Evolutionary conservation across 140 eudicot genomes (phyloP), one percentile per base, ranked within the genome.

Genomic region (Cichorium intybus): DNA sequence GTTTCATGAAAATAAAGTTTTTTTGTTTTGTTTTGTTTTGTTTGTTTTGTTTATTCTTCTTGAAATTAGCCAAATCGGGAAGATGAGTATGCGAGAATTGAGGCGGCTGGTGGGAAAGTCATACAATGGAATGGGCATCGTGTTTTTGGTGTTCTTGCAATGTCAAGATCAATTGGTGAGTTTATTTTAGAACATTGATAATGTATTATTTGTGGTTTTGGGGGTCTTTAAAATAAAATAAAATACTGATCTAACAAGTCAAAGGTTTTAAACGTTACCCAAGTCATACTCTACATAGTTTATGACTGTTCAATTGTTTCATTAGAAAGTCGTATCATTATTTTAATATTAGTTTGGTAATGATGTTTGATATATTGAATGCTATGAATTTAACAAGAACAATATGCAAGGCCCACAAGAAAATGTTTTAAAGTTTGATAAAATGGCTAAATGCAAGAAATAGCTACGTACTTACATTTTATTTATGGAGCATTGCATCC

Each of bases 51-150:
- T 66, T 66, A n/a, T n/a, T n/a, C n/a, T n/a, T n/a, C 33, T 39
- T 12, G 34, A 49, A 14, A 18, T 20, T 60, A 89, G 97, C 97
- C 97, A 29, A 77, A 77, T 56, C 71, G 97, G 68, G 91, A 86
- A 72, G 96, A 88, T 82, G 96, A 88, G 73, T 71, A 71, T 79
- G 96, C 89, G 31, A 87, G 96, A 72, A 91, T 91, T 64, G 96
- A 84, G 82, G 90, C 90, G 16, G 78, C 81, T 4, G 95, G 93
- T 24, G 97, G 97, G 45, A 90, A 84, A 69, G 94, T 90, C 49
- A 87, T 90, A 46, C 95, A 81, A 76, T 90, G 97, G 97, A 87
- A 90, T 47, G 97, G 97, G 12, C 95, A 84, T 69, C 97, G 97
- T 61, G 97, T 91, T 16, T 87, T 84, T 62, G 97, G 97, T 16